Evolutionary conservation across 352 stramenopile species (phyloP).

Genomic region (Phytophthora citrophthora): DNA sequence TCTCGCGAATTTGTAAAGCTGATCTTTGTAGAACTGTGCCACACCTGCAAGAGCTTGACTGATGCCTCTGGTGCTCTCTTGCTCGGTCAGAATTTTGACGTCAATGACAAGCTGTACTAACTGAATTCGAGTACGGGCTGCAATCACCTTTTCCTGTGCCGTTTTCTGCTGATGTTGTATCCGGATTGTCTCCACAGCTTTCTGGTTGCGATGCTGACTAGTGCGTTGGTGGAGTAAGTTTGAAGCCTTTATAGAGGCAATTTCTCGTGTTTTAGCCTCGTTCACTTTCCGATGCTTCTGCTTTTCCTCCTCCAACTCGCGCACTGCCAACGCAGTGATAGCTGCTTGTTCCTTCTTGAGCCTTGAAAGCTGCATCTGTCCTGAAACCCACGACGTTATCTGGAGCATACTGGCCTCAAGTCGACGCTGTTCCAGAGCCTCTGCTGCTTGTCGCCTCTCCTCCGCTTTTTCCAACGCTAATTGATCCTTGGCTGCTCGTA

Average conservation of each 20-base stretch:
- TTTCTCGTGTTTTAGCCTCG: slow-evolving; percentile 23
- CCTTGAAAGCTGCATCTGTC: slow-evolving; percentile 33
- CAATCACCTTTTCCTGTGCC: slow-evolving; percentile 21
- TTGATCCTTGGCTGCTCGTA: slow-evolving; percentile 22
- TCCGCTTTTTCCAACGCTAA: slow-evolving; percentile 33
- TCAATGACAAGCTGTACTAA: slow-evolving; percentile 46
- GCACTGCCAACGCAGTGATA: slow-evolving; percentile 14
- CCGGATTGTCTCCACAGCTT: slow-evolving; percentile 17
- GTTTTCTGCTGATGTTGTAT: slow-evolving; percentile 28
- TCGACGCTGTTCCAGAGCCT: slow-evolving; percentile 12
- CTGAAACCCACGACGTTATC: slow-evolving; percentile 46
- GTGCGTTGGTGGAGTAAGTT: slow-evolving; percentile 32
- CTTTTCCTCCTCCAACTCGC: slow-evolving; percentile 29
- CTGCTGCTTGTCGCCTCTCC: slow-evolving; percentile 19
- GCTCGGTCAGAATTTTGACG: slow-evolving; percentile 40
- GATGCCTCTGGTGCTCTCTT: slow-evolving; percentile 16
- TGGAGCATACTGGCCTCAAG: slow-evolving; percentile 37
- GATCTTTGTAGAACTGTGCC: slow-evolving; percentile 3
- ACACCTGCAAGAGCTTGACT: slow-evolving; percentile 13
- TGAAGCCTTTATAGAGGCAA: slow-evolving; percentile 35
- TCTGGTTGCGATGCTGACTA: slow-evolving; percentile 22
- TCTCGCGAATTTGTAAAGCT: slow-evolving; percentile 9
- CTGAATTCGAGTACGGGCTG: slow-evolving; percentile 29
- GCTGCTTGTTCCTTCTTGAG: slow-evolving; percentile 31
- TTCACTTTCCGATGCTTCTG: slow-evolving; percentile 23